Percentiles rank a stretch among this genome's conserved stretches.
These are phyloP conservation scores for Amauroascus niger DNA, from an alignment of 2,329 filamentous ascomycete species.

Conservation along the genomic window DNA sequence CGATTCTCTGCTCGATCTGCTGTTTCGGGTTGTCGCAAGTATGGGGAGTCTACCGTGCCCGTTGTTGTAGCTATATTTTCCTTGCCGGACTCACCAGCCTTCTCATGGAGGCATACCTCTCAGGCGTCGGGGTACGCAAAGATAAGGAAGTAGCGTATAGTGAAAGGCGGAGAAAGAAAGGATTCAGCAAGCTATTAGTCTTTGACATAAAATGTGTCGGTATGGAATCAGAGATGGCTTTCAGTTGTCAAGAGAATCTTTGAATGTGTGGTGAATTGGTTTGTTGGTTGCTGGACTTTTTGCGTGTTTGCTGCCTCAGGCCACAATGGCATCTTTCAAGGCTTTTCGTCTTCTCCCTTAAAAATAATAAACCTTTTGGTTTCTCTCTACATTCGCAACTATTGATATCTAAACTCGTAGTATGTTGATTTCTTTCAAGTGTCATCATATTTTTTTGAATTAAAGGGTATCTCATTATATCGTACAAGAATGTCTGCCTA, in stretches of 20 bases:
- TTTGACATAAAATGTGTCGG: neutral
- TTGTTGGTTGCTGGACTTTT: too few relatives aligned
- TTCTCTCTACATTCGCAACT: too few relatives aligned
- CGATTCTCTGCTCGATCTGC: neutral
- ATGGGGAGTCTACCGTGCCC: neutral
- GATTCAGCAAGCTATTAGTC: neutral
- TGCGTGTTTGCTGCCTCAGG: conserved; percentile 5
- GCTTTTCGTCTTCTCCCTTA: too few relatives aligned
- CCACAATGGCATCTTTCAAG: conserved; percentile 1
- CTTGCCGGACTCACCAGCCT: neutral
- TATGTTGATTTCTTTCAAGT: neutral
- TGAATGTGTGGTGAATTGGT: neutral
- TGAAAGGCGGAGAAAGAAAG: neutral
- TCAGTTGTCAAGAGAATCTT: neutral
- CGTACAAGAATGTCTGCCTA: neutral
- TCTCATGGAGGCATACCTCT: neutral
- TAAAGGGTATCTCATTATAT: conserved; percentile 8
- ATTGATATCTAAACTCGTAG: neutral
- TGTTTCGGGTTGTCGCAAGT: neutral
- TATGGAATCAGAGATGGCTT: neutral
- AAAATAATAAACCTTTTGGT: too few relatives aligned
- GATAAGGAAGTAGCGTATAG: neutral
- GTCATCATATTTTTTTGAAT: neutral
- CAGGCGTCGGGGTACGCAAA: neutral
- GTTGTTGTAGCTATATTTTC: neutral